Evolutionary conservation across 139 green algal genomes (phyloP), one percentile per base, ranked within the genome.

Genomic region (Chlamydomonas eustigma): DNA sequence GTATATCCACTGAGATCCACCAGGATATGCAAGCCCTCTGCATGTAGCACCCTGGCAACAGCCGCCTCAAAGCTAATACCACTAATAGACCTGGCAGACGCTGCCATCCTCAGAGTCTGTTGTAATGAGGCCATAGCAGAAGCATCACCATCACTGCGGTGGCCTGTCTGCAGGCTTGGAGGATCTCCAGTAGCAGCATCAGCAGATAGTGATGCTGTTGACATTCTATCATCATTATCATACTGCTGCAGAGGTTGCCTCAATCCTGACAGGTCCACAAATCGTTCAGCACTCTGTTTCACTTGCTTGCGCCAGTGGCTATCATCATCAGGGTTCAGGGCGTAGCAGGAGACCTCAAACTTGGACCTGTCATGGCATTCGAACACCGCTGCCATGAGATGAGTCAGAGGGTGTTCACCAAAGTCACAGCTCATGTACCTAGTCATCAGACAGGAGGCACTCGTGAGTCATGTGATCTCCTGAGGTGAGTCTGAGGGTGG

Each of bases 1-100:
- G 93, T 97, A 87, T 96, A 97, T 28, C 93, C 93, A 63, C 97
- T 97, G 1, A 97, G 87, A 79, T 97, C 96, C 81, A 97, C 52
- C 0, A 81, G 82, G 6, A 97, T 74, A 28, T 97, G 91, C 67
- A 95, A 89, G 44, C 85, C 71, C 65, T 96, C 91, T 0, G 77
- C 75, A 32, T 67, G 79, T 71, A 97, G 94, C 32, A 73, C 77
- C 31, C 28, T 44, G 8, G 93, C 93, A 30, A 94, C 91, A 50
- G 88, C 80, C 1, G 64, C 74, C 32, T 68, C 52, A 12, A 70
- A 24, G 34, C 25, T 28, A n/a, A n/a, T n/a, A 8, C 25, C 25
- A 24, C 34, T 24, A 8, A 24, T 3, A 34, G 39, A 6, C 39
- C 33, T 33, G 8, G 5, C 28, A 31, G 22, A 33, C 24, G 5